phyloP scores from a whole-genome alignment of 345 rosid species.

The Salix purpurea region DNA sequence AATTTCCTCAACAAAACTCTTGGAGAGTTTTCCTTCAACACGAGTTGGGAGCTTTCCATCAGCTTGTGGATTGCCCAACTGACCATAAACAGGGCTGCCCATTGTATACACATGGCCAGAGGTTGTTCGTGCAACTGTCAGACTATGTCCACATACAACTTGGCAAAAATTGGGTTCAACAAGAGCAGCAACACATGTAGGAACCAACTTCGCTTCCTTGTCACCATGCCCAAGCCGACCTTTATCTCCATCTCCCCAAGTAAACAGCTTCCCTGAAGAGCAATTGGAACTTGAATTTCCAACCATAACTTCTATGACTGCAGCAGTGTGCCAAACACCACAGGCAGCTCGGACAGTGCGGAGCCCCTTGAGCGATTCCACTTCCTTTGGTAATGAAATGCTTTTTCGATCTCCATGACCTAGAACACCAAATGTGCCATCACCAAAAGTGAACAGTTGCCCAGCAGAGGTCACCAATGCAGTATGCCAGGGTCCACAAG shows the following conservation, averaged over 20 bases:
- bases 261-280: constrained; percentile 90
- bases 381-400: constrained; percentile 65
- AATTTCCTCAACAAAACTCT: constrained; percentile 86
- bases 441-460: constrained; percentile 73
- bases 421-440: constrained; percentile 77
- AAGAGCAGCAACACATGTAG: constrained; percentile 94
- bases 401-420: constrained; percentile 72
- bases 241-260: constrained; percentile 99
- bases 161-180: constrained; percentile 91
- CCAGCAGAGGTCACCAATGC: constrained; percentile 75
- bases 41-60: constrained; percentile 82
- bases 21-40: constrained; percentile 85
- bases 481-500: constrained; percentile 89
- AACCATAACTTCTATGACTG: constrained; percentile 95
- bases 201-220: constrained; percentile 85
- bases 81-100: constrained; percentile 98
- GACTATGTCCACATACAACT: constrained; percentile 93
- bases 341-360: constrained; percentile 75
- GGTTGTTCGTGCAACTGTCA: constrained; percentile 85
- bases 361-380: constrained; percentile 72
- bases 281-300: constrained; percentile 87
- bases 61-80: constrained; percentile 82
- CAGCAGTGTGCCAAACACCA: constrained; percentile 91
- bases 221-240: constrained; percentile 97
- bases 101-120: constrained; percentile 84